Evolutionary conservation across 345 rosid species (phyloP), one percentile per base, ranked within the genome.

Genomic region (Anacardium occidentale): DNA sequence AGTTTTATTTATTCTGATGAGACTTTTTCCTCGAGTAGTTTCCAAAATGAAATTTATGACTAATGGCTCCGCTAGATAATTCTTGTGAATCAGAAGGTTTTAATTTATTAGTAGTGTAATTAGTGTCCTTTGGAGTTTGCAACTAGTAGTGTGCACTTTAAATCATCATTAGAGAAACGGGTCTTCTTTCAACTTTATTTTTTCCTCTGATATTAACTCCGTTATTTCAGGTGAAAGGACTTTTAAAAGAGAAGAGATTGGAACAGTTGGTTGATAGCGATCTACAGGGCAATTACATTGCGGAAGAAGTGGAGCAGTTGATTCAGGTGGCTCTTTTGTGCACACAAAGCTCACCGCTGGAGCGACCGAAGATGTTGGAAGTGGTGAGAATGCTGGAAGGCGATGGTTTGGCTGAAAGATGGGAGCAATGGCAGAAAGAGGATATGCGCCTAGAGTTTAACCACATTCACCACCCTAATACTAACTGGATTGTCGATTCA

Each of bases 381-480:
- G 98, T 91, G 17, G 97, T 94, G 7, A 90, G 94, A 76, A 94
- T 91, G 98, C 87, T 94, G 20, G 98, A 94, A 83, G 98, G 98
- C 1, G 96, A 90, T 51, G 94, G 97, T 17, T 85, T 91, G 83
- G 89, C 94, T 3, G 87, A 90, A 84, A 89, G 86, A 78, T 91
- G 98, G 98, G 96, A 91, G 78, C 90, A 89, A 51, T 92, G 97
- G 99, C 97, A 95, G 83, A 95, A 89, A 67, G 96, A 87, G 57
- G 98, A 95, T 74, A 69, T 82, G 74, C 84, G 88, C 4, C 89
- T 87, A 76, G 94, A 86, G 20, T 83, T 75, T 21, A 83, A 59
- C 72, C 79, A 77, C 45, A 18, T 15, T 17, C 83, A 73, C 72
- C 78, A 82, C 74, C 77, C 84, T 0, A 80, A 78, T 63, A 70